Conservation (phyloP, 139 green algal genomes). For the Yamagishiella unicocca region DNA sequence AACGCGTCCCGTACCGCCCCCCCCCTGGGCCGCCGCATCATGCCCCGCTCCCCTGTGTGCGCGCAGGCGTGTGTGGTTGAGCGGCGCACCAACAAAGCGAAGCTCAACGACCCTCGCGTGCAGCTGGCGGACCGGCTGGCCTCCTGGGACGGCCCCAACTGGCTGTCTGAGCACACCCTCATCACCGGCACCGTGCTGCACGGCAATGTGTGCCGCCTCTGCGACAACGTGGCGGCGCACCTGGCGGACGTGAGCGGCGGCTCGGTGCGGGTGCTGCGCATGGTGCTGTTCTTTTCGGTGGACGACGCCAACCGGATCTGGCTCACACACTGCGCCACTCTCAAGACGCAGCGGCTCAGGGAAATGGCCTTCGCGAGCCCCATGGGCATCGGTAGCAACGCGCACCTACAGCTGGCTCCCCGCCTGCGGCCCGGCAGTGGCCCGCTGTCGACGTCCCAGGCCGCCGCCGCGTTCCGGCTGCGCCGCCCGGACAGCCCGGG, state of each 20-base stretch:
- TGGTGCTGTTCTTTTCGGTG: slow-evolving; percentile 62
- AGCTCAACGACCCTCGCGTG: slow-evolving; percentile 35
- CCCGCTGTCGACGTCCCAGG: neutral
- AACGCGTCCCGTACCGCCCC: too few relatives aligned
- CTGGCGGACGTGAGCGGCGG: slow-evolving; percentile 48
- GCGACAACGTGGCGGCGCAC: slow-evolving; percentile 52
- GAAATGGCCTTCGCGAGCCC: neutral
- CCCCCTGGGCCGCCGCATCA: too few relatives aligned
- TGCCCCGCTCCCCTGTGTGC: too few relatives aligned
- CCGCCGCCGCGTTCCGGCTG: slow-evolving; percentile 10
- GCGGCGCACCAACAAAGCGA: slow-evolving; percentile 37
- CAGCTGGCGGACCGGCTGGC: slow-evolving; percentile 43
- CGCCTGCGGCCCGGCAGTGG: neutral
- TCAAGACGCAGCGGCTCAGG: slow-evolving; percentile 39
- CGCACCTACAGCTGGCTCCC: neutral
- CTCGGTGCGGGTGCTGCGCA: slow-evolving; percentile 37
- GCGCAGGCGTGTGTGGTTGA: slow-evolving; percentile 41
- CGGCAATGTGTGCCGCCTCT: slow-evolving; percentile 22
- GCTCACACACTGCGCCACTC: slow-evolving; percentile 52
- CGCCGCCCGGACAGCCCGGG: neutral
- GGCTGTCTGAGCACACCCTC: slow-evolving; percentile 33
- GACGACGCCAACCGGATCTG: slow-evolving; percentile 59
- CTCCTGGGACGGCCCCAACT: slow-evolving; percentile 37
- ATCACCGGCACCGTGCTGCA: slow-evolving; percentile 42
- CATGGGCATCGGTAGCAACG: neutral